These are phyloP conservation scores for Arthroderma sp. DNA, from an alignment of 2,329 filamentous ascomycete species.

Conservation along the genomic window DNA sequence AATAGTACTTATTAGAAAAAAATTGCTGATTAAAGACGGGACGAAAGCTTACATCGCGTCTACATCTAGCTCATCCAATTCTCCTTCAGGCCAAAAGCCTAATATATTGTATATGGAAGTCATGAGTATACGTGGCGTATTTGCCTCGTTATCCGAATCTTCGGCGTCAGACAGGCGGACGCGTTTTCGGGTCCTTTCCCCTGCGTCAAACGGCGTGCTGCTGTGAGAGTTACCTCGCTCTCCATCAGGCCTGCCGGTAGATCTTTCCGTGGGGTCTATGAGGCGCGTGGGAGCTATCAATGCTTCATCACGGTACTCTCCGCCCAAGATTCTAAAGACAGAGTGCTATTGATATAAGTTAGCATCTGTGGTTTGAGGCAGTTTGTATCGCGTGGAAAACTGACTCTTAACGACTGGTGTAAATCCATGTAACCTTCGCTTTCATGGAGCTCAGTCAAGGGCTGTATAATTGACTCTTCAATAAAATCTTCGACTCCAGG, in stretches of 20 bases:
- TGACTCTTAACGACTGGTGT: slow-evolving; percentile 23
- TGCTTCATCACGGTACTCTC: slow-evolving; percentile 5
- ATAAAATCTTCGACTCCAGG: slow-evolving; percentile 13
- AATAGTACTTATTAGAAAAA: not conserved
- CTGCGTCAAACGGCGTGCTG: slow-evolving; percentile 7
- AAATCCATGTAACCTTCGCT: slow-evolving; percentile 12
- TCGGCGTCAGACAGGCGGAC: slow-evolving; percentile 21
- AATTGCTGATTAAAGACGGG: not conserved
- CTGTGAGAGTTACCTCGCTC: slow-evolving; percentile 3
- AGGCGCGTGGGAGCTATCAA: too few relatives aligned
- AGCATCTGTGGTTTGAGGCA: not conserved
- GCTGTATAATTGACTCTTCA: slow-evolving; percentile 16
- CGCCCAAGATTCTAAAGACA: slow-evolving; percentile 8
- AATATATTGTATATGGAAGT: slow-evolving; percentile 22
- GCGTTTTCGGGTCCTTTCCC: slow-evolving; percentile 22
- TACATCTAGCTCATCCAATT: slow-evolving; percentile 29
- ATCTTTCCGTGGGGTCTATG: too few relatives aligned
- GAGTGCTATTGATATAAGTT: slow-evolving; percentile 12
- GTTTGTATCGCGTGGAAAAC: not conserved
- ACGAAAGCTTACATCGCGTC: slow-evolving; percentile 36
- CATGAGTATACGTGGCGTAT: slow-evolving; percentile 21
- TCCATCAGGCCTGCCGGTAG: not conserved
- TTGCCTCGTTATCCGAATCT: slow-evolving; percentile 20
- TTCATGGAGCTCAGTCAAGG: slow-evolving; percentile 15
- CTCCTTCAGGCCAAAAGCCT: slow-evolving; percentile 19